Evolutionary conservation across 768 basidiomycete species (phyloP).

Genomic region (Lactarius trivialis): DNA sequence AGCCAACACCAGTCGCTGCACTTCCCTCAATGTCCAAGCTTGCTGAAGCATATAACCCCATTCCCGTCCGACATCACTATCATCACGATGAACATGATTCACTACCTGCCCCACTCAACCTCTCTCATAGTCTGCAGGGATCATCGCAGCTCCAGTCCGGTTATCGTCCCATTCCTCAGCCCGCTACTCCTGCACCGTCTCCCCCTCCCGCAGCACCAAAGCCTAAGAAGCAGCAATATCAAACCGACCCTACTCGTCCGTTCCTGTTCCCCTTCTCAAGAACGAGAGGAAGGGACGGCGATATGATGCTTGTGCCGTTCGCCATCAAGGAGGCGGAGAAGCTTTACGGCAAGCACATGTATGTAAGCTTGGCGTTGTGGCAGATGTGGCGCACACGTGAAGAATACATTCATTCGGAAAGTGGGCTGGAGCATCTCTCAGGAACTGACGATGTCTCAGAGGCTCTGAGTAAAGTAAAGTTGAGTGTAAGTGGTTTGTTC

Average conservation of each 20-base stretch:
- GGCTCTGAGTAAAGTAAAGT: constrained; percentile 30
- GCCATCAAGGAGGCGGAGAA: constrained; percentile 94
- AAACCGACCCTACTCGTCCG: constrained; percentile 90
- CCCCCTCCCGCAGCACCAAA: constrained; percentile 73
- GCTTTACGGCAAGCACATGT: constrained; percentile 85
- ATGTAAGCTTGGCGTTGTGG: constrained; percentile 77
- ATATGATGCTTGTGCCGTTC: constrained; percentile 76
- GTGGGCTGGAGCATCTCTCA: constrained; percentile 78
- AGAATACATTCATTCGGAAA: constrained; percentile 91
- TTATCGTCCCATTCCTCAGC: constrained; percentile 49
- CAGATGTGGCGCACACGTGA: constrained; percentile 97
- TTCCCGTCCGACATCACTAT: constrained; percentile 91
- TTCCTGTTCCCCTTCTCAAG: constrained; percentile 95
- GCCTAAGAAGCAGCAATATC: constrained; percentile 97
- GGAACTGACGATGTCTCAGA: constrained; percentile 55
- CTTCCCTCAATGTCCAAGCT: constrained; percentile 53
- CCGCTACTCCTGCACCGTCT: constrained; percentile 85
- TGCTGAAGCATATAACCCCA: constrained; percentile 87
- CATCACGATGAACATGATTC: constrained; percentile 71
- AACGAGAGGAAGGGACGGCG: constrained; percentile 42
- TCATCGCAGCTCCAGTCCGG: constrained; percentile 35
- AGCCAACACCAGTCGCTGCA: constrained; percentile 24
- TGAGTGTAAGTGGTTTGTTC: constrained; percentile 25
- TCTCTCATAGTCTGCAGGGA: constrained; percentile 28
- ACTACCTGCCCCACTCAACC: constrained; percentile 37